Evolutionary conservation across 768 basidiomycete species (phyloP), one percentile per base, ranked within the genome.

Genomic region (Amyloporia xantha): DNA sequence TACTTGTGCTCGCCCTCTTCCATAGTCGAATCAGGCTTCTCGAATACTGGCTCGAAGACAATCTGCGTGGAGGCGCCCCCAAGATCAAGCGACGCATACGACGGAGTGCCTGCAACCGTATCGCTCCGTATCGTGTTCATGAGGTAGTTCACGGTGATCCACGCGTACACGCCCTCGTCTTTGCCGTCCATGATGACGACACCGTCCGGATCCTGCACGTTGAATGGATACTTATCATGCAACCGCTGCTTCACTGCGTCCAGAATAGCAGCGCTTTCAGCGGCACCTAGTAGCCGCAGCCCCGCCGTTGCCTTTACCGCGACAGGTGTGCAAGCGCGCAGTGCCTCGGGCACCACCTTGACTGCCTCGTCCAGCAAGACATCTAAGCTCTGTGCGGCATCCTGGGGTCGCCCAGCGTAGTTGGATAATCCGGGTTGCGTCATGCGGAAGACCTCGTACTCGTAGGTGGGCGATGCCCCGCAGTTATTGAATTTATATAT

Each of bases 401-500:
- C 83, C 9, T 66, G 61, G 0, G 93, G 84, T 9, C 74, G 63
- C 12, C 66, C 76, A 0, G 70, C 70, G 59, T 74, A 93, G 0
- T 68, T 60, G 0, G 87, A 91, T 2, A 98, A 70, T 0, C 95
- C 94, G 0, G 90, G 91, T 23, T 86, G 74, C 5, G 76, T 82
- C 74, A 81, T 78, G 60, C 78, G 78, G 76, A 97, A 98, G 5
- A 87, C 86, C 62, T 99, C 96, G 71, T 93, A 93, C 64, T 98
- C 95, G 67, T 88, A 89, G 19, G 72, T 62, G 1, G 92, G 82
- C 0, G 86, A 79, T 0, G 83, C 65, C 0, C 74, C 72, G 71
- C 92, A 93, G 71, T 92, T 84, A 76, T 95, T 77, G 80, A 98
- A 97, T 63, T 96, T 98, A 83, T 98, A 99, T 26, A 98, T 77